Conservation (phyloP, 768 basidiomycete genomes). For the Rhizopogon salebrosus region DNA sequence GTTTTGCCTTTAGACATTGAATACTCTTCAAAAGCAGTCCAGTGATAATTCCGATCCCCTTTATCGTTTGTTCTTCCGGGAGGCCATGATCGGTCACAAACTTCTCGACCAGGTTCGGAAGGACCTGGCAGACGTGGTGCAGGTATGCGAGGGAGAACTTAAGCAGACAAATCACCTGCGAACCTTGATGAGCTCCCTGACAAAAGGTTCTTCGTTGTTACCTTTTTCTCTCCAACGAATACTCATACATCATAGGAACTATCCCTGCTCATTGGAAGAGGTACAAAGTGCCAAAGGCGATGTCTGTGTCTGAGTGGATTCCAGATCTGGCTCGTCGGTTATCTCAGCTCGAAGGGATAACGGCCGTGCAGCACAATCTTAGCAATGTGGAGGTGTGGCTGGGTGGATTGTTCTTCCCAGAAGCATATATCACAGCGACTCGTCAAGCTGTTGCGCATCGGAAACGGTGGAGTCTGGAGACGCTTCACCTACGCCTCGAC, state of each 20-base stretch:
- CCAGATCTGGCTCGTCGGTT: conserved; percentile 76
- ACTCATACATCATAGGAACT: conserved; percentile 49
- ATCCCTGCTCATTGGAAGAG: conserved; percentile 85
- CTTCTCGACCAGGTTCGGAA: conserved; percentile 74
- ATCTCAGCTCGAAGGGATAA: conserved; percentile 73
- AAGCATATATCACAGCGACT: conserved; percentile 93
- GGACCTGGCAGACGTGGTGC: conserved; percentile 77
- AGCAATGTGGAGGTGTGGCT: conserved; percentile 82
- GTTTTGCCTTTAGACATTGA: conserved; percentile 47
- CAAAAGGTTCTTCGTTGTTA: conserved; percentile 59
- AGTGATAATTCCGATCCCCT: conserved; percentile 79
- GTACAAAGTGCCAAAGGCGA: conserved; percentile 81
- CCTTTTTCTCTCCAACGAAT: not conserved
- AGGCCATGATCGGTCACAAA: conserved; percentile 74
- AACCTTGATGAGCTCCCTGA: conserved; percentile 83
- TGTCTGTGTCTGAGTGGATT: conserved; percentile 85
- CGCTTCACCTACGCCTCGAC: conserved; percentile 72
- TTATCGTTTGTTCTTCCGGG: conserved; percentile 83
- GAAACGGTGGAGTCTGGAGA: conserved; percentile 91
- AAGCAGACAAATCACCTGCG: conserved; percentile 97
- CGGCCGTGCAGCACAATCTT: conserved; percentile 46
- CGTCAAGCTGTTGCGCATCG: conserved; percentile 93
- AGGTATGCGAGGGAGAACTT: conserved; percentile 79
- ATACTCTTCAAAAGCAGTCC: conserved; percentile 56
- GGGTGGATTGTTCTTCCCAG: conserved; percentile 93